Conservation (phyloP, 768 basidiomycete species). For the Cystobasidium tubakii region DNA sequence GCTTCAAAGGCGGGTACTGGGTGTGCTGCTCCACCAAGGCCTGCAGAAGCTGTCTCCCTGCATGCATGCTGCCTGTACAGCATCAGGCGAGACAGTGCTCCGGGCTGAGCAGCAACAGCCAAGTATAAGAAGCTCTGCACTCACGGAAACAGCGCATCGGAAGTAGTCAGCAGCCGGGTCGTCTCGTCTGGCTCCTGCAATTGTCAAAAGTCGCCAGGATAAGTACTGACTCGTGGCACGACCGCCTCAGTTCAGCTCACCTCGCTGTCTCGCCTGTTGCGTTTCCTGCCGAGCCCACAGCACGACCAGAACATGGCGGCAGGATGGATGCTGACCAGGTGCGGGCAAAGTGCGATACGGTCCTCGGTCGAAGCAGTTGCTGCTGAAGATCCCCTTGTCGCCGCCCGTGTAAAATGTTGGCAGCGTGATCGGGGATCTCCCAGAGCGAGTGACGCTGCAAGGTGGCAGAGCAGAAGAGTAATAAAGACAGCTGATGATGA, state of each 20-base stretch:
- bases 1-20: no score
- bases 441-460: no score
- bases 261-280: slow-evolving; percentile 4
- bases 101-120: no score
- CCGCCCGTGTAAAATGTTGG: no score
- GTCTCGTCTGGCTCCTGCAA: slow-evolving; percentile 3
- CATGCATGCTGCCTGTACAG: background rate
- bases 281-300: slow-evolving; percentile 24
- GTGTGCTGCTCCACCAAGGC: background rate
- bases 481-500: no score
- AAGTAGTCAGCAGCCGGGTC: background rate
- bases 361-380: background rate
- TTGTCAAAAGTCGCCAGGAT: background rate
- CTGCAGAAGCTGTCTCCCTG: background rate
- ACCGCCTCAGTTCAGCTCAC: background rate
- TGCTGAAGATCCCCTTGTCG: no score
- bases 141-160: slow-evolving; percentile 18
- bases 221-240: background rate
- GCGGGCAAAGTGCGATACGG: background rate
- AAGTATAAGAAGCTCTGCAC: no score
- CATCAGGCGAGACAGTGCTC: background rate
- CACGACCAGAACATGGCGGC: slow-evolving; percentile 22
- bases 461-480: no score
- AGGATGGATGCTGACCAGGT: background rate
- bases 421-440: no score